Conservation (phyloP, 2,329 filamentous ascomycete species). For the Colletotrichum kahawae region DNA sequence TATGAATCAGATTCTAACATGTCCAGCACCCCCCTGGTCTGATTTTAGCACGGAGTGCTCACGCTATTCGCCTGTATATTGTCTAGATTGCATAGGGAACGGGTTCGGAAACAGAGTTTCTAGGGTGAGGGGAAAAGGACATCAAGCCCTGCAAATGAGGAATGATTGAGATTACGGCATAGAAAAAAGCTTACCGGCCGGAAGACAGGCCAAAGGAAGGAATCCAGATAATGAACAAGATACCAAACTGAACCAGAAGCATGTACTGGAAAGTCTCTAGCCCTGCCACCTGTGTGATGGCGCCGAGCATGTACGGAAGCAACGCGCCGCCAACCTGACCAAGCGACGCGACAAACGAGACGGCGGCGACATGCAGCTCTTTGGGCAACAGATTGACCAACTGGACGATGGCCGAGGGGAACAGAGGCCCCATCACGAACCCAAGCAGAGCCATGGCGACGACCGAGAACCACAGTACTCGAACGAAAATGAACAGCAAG, state of each 20-base stretch:
- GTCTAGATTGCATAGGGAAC: background rate
- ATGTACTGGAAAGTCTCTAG: constrained; percentile 40
- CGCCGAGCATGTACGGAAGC: constrained; percentile 47
- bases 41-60: background rate
- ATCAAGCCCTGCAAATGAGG: background rate
- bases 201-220: background rate
- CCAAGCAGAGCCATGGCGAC: constrained; percentile 10
- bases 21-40: background rate
- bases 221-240: constrained; percentile 22
- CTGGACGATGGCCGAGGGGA: constrained; percentile 12
- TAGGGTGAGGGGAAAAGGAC: background rate
- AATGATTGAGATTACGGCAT: background rate
- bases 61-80: background rate
- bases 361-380: constrained; percentile 44
- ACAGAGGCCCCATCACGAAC: constrained; percentile 20
- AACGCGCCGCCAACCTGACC: constrained; percentile 49
- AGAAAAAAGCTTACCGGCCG: background rate
- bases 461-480: background rate
- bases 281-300: constrained; percentile 39
- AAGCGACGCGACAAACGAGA: constrained; percentile 47
- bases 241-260: constrained; percentile 27
- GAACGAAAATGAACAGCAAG: background rate
- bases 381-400: background rate
- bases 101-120: background rate
- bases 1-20: background rate